Conservation (phyloP, 768 basidiomycete genomes). For the Pulveroboletus sp. region DNA sequence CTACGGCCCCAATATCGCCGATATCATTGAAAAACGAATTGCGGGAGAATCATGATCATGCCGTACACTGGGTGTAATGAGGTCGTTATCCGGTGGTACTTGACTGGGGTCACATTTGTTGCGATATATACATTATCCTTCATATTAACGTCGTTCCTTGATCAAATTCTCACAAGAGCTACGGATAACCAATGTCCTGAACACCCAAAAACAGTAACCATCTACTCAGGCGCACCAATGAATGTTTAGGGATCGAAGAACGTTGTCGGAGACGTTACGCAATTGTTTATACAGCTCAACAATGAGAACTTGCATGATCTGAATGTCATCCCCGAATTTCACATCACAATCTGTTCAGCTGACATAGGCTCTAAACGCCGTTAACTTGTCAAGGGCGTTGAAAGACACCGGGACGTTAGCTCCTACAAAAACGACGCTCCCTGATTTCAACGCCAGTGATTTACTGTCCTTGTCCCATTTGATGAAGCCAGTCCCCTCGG, state of each 20-base stretch:
- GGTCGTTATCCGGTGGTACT: no score
- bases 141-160: not conserved
- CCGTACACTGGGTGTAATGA: no score
- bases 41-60: conserved; percentile 24
- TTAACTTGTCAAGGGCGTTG: conserved; percentile 27
- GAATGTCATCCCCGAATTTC: no score
- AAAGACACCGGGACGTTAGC: conserved; percentile 61
- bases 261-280: no score
- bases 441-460: conserved; percentile 45
- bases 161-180: not conserved
- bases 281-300: no score
- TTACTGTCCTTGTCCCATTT: conserved; percentile 41
- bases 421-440: conserved; percentile 81
- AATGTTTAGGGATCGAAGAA: no score
- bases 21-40: conserved; percentile 69
- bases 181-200: no score
- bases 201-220: no score
- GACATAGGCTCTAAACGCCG: conserved; percentile 30
- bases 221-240: no score
- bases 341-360: conserved; percentile 8
- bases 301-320: not conserved
- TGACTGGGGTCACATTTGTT: not conserved
- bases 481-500: conserved; percentile 59
- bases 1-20: conserved; percentile 57
- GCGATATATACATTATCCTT: not conserved